Base-by-base conservation (phyloP, 2,329 filamentous ascomycete species). In the Rhynchosporium agropyri region DNA sequence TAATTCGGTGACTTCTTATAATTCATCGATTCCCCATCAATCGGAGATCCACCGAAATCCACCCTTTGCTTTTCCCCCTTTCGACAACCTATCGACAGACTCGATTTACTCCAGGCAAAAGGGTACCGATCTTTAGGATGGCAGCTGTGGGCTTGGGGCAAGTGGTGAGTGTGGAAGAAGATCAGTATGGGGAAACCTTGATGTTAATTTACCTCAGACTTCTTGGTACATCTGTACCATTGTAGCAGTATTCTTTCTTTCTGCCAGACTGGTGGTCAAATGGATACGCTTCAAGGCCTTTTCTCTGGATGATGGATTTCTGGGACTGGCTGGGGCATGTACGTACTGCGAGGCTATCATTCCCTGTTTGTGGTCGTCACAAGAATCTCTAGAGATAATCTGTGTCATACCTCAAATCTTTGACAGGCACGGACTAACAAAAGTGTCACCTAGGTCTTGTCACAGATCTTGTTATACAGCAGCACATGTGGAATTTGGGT, bases 391-490 rank as follows among this genome's bases (percentile, higher is more conserved):
- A 10, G 33, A 36, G 33, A 10, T 10, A 36, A 36, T 36, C 5
- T 10, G 9, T 36, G 33, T 36, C 33, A 36, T 6, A 6, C 33
- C 33, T 10, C 33, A 36, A 36, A 36, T 36, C 9, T 10, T 36
- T 5, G 9, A 10, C 33, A 36, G 9, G 9, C 33, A 36, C 9
- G 33, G 33, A 36, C 33, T 36, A 36, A 36, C 33, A 10, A 36
- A 10, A 6, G 5, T 36, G 33, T 10, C 9, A 10, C 9, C 9
- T 36, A 36, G 33, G 33, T 64, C 70, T 76, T 3, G 69, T 74
- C 28, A 73, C 68, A 26, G 73, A 74, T 58, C 63, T 75, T 59
- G 68, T 58, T 15, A 75, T 75, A 36, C 75, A 75, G 49, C 74
- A 76, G 28, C 68, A 74, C 48, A 75, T 74, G 72, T 74, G 71